A percentile compares a stretch with the other conserved stretches of the same genome.
Evolutionary conservation across 2,329 filamentous ascomycete genomes (phyloP).

Genomic region (Dryadomyces quercivorus): DNA sequence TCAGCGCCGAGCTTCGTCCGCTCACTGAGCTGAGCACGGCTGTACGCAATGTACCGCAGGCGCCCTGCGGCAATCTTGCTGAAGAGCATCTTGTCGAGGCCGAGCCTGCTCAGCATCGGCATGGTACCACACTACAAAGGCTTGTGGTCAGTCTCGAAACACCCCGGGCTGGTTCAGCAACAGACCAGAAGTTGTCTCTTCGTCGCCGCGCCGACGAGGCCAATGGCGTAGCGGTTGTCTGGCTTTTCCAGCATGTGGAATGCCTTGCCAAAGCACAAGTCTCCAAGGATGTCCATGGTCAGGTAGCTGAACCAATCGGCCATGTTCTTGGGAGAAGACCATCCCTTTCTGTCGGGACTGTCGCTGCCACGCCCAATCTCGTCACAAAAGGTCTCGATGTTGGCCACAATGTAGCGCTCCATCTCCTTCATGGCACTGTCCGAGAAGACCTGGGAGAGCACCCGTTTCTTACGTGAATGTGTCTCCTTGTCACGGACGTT

Average conservation of each 20-base stretch:
- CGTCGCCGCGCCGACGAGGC: slow-evolving; percentile 54
- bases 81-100: slow-evolving; percentile 57
- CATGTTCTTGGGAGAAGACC: slow-evolving; percentile 50
- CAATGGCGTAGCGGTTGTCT: slow-evolving; percentile 54
- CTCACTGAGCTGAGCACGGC: slow-evolving; percentile 52
- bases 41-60: slow-evolving; percentile 60
- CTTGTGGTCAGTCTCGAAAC: not conserved
- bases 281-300: slow-evolving; percentile 50
- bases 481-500: slow-evolving; percentile 56
- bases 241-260: slow-evolving; percentile 48
- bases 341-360: slow-evolving; percentile 36
- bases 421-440: slow-evolving; percentile 54
- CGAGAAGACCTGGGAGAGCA: slow-evolving; percentile 61
- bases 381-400: slow-evolving; percentile 54
- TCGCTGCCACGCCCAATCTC: slow-evolving; percentile 33
- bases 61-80: slow-evolving; percentile 53
- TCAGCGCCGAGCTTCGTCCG: slow-evolving; percentile 54
- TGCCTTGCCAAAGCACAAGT: slow-evolving; percentile 48
- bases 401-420: slow-evolving; percentile 53
- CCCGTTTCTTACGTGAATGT: slow-evolving; percentile 59
- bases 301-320: slow-evolving; percentile 50
- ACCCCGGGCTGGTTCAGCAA: slow-evolving; percentile 4
- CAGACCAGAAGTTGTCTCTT: slow-evolving; percentile 57
- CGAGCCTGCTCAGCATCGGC: slow-evolving; percentile 53
- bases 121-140: slow-evolving; percentile 52